These are phyloP conservation scores for Carex littledalei DNA, from an alignment of 176 grass and related monocot species.

Conservation along the genomic window DNA sequence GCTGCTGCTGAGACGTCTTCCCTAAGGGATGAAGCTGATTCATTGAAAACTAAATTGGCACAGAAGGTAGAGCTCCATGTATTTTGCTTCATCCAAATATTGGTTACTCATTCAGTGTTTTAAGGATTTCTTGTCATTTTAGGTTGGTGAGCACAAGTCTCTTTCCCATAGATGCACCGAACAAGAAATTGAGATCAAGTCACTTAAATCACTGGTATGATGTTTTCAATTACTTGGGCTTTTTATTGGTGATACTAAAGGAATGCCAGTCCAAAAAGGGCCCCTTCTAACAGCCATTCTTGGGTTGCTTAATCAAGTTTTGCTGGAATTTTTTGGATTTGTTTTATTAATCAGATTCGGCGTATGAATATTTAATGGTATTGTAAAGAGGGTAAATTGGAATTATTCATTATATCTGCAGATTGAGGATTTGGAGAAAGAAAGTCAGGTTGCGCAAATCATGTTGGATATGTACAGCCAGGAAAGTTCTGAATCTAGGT, in stretches of 20 bases:
- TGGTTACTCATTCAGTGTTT: conserved; percentile 13
- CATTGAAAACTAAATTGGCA: conserved; percentile 53
- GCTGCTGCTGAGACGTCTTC: conserved; percentile 60
- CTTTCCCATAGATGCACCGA: conserved; percentile 46
- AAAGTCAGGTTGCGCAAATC: conserved; percentile 73
- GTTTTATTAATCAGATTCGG: not conserved
- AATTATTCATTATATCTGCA: conserved; percentile 31
- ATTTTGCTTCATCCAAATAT: conserved; percentile 19
- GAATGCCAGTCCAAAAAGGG: not conserved
- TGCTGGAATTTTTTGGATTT: not conserved
- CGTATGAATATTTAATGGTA: not conserved
- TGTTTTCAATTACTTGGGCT: conserved; percentile 21
- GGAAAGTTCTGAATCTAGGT: conserved; percentile 78
- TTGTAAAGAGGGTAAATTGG: not conserved
- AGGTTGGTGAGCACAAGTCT: conserved; percentile 61
- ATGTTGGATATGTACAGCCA: conserved; percentile 76
- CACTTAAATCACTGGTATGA: conserved; percentile 77
- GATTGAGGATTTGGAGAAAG: conserved; percentile 68
- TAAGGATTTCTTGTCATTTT: conserved; percentile 43
- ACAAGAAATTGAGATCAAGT: conserved; percentile 61
- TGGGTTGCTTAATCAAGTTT: not conserved
- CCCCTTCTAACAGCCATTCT: not conserved
- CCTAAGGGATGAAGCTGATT: conserved; percentile 65
- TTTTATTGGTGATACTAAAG: conserved; percentile 5
- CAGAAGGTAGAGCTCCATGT: conserved; percentile 45